A percentile compares a stretch with the other conserved stretches of the same genome.
phyloP scores from a whole-genome alignment of 208 protist species.

The Leptomonas pyrrhocoris region DNA sequence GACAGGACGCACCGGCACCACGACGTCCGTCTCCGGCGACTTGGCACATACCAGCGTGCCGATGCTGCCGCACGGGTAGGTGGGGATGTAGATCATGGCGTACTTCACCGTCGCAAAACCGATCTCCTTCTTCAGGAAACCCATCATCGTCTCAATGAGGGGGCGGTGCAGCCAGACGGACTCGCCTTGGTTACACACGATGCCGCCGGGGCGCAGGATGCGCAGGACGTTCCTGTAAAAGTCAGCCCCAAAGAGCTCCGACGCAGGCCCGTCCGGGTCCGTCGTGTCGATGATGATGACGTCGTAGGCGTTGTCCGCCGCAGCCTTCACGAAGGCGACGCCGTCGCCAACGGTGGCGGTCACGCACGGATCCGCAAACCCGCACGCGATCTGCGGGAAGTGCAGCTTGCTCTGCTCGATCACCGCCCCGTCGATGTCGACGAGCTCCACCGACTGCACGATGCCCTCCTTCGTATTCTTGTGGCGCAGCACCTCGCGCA shows the following conservation, averaged over 20 bases:
- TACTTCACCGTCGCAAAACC: constrained; percentile 91
- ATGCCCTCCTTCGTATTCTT: constrained; percentile 33
- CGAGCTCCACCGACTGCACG: constrained; percentile 93
- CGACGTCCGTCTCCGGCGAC: constrained; percentile 55
- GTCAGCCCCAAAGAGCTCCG: constrained; percentile 81
- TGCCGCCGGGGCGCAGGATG: constrained; percentile 81
- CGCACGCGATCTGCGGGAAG: constrained; percentile 85
- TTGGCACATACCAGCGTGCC: constrained; percentile 88
- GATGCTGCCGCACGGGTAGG: constrained; percentile 94
- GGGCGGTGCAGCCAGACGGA: constrained; percentile 92
- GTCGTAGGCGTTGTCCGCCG: constrained; percentile 87
- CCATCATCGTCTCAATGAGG: constrained; percentile 90
- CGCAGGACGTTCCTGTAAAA: constrained; percentile 87
- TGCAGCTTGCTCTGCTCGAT: constrained; percentile 85
- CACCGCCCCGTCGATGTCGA: constrained; percentile 96
- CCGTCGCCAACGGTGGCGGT: constrained; percentile 84
- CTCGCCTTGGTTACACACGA: constrained; percentile 91
- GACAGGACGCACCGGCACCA: constrained; percentile 65
- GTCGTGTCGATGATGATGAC: constrained; percentile 96
- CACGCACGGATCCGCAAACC: constrained; percentile 77
- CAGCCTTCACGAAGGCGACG: constrained; percentile 78
- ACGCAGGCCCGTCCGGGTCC: constrained; percentile 92
- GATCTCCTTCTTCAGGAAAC: constrained; percentile 77
- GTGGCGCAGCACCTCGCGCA: constrained; percentile 97
- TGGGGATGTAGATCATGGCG: constrained; percentile 92